These are phyloP conservation scores for Peronosclerospora sorghi DNA, from an alignment of 352 stramenopile genomes.

Conservation along the genomic window DNA sequence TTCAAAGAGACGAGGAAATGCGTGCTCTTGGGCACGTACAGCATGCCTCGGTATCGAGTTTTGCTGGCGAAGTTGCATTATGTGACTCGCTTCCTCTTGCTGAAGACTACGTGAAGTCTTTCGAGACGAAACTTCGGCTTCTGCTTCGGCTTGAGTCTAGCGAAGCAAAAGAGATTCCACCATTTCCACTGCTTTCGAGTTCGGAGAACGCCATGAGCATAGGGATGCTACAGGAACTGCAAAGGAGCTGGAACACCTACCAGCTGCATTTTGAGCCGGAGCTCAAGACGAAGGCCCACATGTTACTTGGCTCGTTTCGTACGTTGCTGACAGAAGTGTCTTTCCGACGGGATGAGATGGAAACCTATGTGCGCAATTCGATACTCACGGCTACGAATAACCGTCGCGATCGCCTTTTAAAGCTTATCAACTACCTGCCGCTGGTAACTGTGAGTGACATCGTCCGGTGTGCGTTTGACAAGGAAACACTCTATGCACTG, in stretches of 20 bases:
- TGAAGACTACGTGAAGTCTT: conserved; percentile 9
- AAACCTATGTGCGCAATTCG: conserved; percentile 9
- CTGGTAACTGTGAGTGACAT: conserved; percentile 25
- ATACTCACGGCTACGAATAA: conserved; percentile 2
- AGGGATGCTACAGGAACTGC: conserved; percentile 29
- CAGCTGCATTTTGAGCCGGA: conserved; percentile 10
- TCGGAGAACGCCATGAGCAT: conserved; percentile 19
- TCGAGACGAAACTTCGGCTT: conserved; percentile 7
- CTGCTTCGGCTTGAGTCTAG: conserved; percentile 6
- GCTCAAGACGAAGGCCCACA: not conserved
- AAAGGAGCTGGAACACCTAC: conserved; percentile 30
- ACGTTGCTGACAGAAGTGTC: conserved; percentile 12
- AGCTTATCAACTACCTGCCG: conserved; percentile 14
- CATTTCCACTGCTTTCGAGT: conserved; percentile 14
- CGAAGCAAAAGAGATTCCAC: not conserved
- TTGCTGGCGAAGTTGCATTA: not conserved
- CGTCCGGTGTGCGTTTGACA: conserved; percentile 27
- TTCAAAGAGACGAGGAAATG: conserved; percentile 12
- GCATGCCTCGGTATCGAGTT: too few species aligned
- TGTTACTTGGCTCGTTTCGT: conserved; percentile 5
- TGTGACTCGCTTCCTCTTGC: conserved; percentile 6
- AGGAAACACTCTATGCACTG: conserved; percentile 19
- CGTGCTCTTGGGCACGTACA: conserved; percentile 3
- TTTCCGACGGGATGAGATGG: conserved; percentile 4
- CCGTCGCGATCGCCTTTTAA: conserved; percentile 10